A percentile compares a stretch with the other conserved stretches of the same genome.
Evolutionary conservation across 768 basidiomycete genomes (phyloP).

Genomic region (Tylopilus balloui): DNA sequence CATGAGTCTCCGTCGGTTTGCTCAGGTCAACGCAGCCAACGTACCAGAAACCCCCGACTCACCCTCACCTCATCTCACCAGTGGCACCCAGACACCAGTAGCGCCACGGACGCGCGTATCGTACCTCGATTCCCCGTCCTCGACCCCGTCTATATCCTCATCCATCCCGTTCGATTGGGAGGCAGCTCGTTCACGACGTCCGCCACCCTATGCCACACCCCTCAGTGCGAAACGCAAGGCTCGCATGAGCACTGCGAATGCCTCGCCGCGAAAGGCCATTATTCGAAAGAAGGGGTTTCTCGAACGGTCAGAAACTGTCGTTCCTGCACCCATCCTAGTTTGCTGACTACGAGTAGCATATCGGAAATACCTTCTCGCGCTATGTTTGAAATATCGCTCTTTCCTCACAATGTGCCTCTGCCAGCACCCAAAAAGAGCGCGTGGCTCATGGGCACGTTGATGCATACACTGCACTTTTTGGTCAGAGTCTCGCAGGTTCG

Average conservation of each 20-base stretch:
- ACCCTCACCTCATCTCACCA: constrained; percentile 31
- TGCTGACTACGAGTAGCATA: constrained; percentile 41
- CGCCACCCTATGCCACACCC: constrained; percentile 71
- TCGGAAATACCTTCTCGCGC: constrained; percentile 64
- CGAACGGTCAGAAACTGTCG: constrained; percentile 46
- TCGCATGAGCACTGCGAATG: constrained; percentile 33
- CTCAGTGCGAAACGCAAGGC: constrained; percentile 41
- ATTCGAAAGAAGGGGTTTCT: constrained; percentile 60
- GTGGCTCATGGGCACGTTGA: constrained; percentile 54
- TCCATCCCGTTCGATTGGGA: constrained; percentile 85
- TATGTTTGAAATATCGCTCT: constrained; percentile 74
- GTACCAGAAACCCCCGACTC: constrained; percentile 39
- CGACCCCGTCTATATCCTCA: constrained; percentile 70
- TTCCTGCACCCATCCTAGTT: constrained; percentile 3
- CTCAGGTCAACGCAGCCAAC: constrained; percentile 44
- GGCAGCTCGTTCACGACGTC: constrained; percentile 63
- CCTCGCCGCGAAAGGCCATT: constrained; percentile 45
- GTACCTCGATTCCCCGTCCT: constrained; percentile 54
- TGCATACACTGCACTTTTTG: constrained; percentile 68
- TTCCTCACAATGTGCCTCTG: constrained; percentile 76
- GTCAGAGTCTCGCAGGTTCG: constrained; percentile 57
- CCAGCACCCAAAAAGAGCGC: constrained; percentile 65
- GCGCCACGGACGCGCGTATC: constrained; percentile 48
- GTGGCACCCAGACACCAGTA: constrained; percentile 39
- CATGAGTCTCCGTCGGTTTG: constrained; percentile 58